Percentiles rank a stretch among this genome's conserved stretches.
phyloP scores from a whole-genome alignment of 129 eudicot species.

The Flaveria bidentis region DNA sequence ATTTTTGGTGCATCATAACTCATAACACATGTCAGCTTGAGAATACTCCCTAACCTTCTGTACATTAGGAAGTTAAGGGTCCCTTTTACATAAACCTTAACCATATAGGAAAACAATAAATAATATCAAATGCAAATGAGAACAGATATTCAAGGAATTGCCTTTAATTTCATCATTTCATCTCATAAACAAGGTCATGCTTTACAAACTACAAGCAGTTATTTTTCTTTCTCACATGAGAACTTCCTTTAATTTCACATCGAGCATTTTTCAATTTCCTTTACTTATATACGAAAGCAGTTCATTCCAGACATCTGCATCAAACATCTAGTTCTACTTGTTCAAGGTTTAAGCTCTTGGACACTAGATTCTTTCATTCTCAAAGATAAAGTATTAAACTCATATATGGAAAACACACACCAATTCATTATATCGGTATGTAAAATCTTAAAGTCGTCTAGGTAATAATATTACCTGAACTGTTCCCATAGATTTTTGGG shows the following conservation, averaged over 20 bases:
- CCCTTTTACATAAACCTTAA: background rate
- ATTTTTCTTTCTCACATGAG: conserved; percentile 9
- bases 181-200: conserved; percentile 5
- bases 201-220: background rate
- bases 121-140: conserved; percentile 27
- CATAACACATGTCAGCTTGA: background rate
- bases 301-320: conserved; percentile 21
- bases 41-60: background rate
- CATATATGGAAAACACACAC: conserved; percentile 13
- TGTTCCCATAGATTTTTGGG: conserved; percentile 98
- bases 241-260: conserved; percentile 17
- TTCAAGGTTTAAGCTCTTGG: conserved; percentile 8
- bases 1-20: background rate
- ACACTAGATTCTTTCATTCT: conserved; percentile 13
- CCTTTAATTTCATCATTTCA: background rate
- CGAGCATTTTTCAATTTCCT: background rate
- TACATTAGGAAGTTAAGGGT: background rate
- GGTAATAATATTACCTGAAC: conserved; percentile 61
- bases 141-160: background rate
- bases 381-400: background rate
- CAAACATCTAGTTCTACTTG: conserved; percentile 15
- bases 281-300: conserved; percentile 6
- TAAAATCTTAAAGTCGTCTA: conserved; percentile 22
- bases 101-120: conserved; percentile 6
- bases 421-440: background rate